phyloP scores from a whole-genome alignment of 2,329 filamentous ascomycete genomes.

The Colletotrichum chrysophilum region DNA sequence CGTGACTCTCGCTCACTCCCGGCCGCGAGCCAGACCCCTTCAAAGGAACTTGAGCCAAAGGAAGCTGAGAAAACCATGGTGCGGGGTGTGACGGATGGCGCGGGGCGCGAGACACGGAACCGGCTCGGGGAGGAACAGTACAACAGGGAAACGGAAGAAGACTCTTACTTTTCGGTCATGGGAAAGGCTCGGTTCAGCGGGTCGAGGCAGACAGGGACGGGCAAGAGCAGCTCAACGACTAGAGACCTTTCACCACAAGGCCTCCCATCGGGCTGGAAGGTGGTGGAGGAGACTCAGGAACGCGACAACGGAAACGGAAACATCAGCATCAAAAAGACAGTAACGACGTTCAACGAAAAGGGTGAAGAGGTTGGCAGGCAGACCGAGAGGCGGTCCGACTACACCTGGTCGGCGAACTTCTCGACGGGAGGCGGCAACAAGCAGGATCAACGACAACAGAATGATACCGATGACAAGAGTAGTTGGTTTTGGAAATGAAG shows the following conservation, averaged over 20 bases:
- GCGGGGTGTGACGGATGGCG: background rate
- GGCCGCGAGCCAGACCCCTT: background rate
- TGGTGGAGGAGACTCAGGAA: conserved; percentile 17
- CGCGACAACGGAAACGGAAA: conserved; percentile 20
- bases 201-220: background rate
- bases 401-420: conserved; percentile 17
- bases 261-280: conserved; percentile 15
- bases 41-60: background rate
- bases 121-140: background rate
- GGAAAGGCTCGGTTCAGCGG: conserved; percentile 6
- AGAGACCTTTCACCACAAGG: conserved; percentile 1
- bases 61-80: background rate
- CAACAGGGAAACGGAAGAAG: conserved; percentile 11
- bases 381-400: conserved; percentile 16
- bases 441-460: background rate
- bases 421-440: conserved; percentile 1
- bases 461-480: conserved; percentile 2
- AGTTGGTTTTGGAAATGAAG: conserved; percentile 22
- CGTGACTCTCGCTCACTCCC: background rate
- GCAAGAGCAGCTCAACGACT: background rate
- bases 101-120: background rate
- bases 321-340: conserved; percentile 12
- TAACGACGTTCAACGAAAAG: conserved; percentile 20
- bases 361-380: conserved; percentile 20
- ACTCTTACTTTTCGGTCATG: conserved; percentile 14